Conservation (phyloP, 768 basidiomycete genomes). For the Boletus rubescentipes region DNA sequence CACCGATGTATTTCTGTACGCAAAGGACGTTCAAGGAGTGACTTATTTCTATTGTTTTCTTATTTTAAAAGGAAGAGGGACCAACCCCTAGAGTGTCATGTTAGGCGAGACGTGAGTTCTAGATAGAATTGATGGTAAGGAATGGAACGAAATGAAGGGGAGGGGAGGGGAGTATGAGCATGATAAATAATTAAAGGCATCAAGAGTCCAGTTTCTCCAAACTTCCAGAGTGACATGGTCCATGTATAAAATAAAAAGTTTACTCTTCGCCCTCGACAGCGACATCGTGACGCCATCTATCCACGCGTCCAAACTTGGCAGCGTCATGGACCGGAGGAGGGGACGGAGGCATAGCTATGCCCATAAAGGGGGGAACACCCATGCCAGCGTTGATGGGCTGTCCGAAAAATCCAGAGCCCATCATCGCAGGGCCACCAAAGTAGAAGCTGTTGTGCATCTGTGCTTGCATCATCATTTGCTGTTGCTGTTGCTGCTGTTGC, state of each 20-base stretch:
- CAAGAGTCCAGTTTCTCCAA: slow-evolving; percentile 8
- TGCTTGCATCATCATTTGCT: slow-evolving; percentile 72
- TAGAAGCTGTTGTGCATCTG: slow-evolving; percentile 77
- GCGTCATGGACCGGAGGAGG: slow-evolving; percentile 66
- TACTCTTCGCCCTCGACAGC: slow-evolving; percentile 61
- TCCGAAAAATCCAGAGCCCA: slow-evolving; percentile 66
- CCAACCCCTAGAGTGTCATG: neutral
- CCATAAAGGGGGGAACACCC: slow-evolving; percentile 48
- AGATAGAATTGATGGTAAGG: neutral
- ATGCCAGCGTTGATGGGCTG: slow-evolving; percentile 50
- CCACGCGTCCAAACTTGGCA: slow-evolving; percentile 68
- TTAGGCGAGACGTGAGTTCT: slow-evolving; percentile 1
- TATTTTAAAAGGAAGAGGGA: neutral
- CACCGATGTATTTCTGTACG: slow-evolving; percentile 37
- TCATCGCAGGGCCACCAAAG: slow-evolving; percentile 65
- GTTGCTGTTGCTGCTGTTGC: slow-evolving; percentile 55
- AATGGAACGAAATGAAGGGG: neutral
- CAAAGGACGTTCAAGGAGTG: slow-evolving; percentile 37
- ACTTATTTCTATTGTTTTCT: slow-evolving; percentile 31
- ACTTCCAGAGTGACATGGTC: slow-evolving; percentile 8
- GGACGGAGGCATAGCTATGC: slow-evolving; percentile 42
- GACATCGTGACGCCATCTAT: slow-evolving; percentile 80
- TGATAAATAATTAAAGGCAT: slow-evolving; percentile 10
- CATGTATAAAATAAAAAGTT: slow-evolving; percentile 10
- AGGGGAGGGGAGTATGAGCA: neutral